Base-by-base conservation (phyloP, 768 basidiomycete genomes). In the Collybiopsis confluens region DNA sequence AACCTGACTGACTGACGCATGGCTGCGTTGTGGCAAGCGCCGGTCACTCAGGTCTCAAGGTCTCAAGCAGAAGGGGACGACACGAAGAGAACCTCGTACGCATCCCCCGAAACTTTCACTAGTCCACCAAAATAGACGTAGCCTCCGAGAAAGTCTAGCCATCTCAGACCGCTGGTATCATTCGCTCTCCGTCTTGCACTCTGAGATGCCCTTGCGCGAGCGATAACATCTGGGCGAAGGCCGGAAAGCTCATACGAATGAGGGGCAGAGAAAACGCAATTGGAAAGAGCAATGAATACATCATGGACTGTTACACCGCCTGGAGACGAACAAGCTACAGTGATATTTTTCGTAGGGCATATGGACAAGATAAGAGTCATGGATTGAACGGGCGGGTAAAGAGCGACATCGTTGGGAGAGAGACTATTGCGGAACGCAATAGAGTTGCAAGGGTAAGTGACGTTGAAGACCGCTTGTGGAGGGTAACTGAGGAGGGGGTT, bases 91-190 rank as follows among this genome's bases (percentile, higher is more conserved):
- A 52, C 50, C 15, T 52, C 50, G 35, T 52, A 28, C n/a, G 38
- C 37, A 23, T 20, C 30, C n/a, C 24, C 20, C 0, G 16, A 7
- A 42, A 11, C 42, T 16, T 52, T 52, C 16, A 26, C 36, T 20
- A 52, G 26, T 18, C 50, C 50, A 20, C 50, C 50, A 43, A 52
- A 52, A 13, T 52, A 52, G 16, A 52, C 41, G 26, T 30, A 28
- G 7, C 28, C 38, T 24, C 50, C 37, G 6, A 52, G 27, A 24
- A 52, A 18, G 38, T 52, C 50, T 27, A 36, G 15, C 50, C 50
- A 52, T 23, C 37, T 42, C n/a, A 43, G 18, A 36, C 38, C 11
- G 20, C 16, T 35, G 26, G 37, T 16, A 23, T 27, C 50, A 30
- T 33, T 43, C 18, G 3, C 28, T 27, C 6, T 35, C 20, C 50